Conservation (phyloP, 2,329 filamentous ascomycete species). For the Boeremia exigua region DNA sequence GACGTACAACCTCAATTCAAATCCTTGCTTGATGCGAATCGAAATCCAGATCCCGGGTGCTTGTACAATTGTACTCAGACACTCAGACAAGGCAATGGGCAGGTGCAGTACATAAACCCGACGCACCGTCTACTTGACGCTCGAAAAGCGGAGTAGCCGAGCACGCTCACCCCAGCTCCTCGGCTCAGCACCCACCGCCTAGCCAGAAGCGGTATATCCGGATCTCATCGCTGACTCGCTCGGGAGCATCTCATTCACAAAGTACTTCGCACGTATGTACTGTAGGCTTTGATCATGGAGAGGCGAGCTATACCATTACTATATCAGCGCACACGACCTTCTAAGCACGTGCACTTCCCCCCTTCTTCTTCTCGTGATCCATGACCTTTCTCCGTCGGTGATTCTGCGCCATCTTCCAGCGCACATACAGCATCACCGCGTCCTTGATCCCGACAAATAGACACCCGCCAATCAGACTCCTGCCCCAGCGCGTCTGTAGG, state of each 20-base stretch:
- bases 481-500: constrained; percentile 83
- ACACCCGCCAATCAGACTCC: constrained; percentile 87
- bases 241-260: too few relatives aligned
- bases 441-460: constrained; percentile 85
- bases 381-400: constrained; percentile 54
- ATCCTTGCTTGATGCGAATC: too few relatives aligned
- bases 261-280: too few relatives aligned
- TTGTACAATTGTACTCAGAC: neutral
- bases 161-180: neutral
- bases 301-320: too few relatives aligned
- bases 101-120: neutral
- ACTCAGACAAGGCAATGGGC: neutral
- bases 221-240: neutral
- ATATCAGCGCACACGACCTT: neutral
- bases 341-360: neutral
- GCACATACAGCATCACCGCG: constrained; percentile 64
- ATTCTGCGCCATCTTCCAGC: constrained; percentile 58
- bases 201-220: neutral
- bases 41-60: too few relatives aligned
- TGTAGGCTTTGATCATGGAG: too few relatives aligned
- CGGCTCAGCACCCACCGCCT: neutral
- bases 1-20: too few relatives aligned
- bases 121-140: too few relatives aligned
- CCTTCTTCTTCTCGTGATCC: constrained; percentile 44
- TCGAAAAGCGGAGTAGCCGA: constrained; percentile 12